A percentile compares a stretch with the other conserved stretches of the same genome.
phyloP scores from a whole-genome alignment of 768 basidiomycete species.

The Lactifluus piperatus region DNA sequence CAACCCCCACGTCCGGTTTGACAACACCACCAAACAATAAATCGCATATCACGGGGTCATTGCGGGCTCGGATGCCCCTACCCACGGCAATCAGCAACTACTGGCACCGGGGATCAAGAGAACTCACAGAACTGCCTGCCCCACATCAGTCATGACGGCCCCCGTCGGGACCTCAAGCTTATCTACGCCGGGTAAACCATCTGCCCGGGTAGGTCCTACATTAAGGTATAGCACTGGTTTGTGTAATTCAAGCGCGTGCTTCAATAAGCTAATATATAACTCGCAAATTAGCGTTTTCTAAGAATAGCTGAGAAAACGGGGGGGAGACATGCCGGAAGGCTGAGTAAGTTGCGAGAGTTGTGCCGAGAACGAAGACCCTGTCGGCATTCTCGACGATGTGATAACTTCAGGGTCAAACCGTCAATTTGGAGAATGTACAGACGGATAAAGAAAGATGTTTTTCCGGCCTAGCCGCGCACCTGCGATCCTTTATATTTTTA shows the following conservation, averaged over 20 bases:
- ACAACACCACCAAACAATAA: slow-evolving; percentile 55
- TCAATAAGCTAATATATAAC: slow-evolving; percentile 44
- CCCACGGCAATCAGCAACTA: background rate
- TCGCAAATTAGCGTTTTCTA: slow-evolving; percentile 22
- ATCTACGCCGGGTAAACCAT: slow-evolving; percentile 54
- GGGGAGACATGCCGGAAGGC: slow-evolving; percentile 58
- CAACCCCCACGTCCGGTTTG: slow-evolving; percentile 38
- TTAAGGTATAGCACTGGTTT: slow-evolving; percentile 83
- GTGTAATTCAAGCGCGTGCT: slow-evolving; percentile 61
- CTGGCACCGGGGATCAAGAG: background rate
- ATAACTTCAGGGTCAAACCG: slow-evolving; percentile 34
- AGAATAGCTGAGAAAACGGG: background rate
- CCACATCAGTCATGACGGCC: slow-evolving; percentile 60
- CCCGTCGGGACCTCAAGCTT: slow-evolving; percentile 77
- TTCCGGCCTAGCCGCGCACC: slow-evolving; percentile 35
- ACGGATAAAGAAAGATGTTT: slow-evolving; percentile 22
- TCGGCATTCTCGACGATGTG: slow-evolving; percentile 50
- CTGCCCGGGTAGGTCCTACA: slow-evolving; percentile 83
- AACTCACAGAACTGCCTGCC: slow-evolving; percentile 50
- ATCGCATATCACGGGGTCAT: slow-evolving; percentile 38
- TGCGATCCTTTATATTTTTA: slow-evolving; percentile 51
- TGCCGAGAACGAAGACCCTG: slow-evolving; percentile 73
- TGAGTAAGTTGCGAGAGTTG: slow-evolving; percentile 88
- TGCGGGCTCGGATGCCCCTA: slow-evolving; percentile 39
- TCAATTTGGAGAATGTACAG: background rate